These are phyloP conservation scores for Kokia cookei DNA, from an alignment of 441 rosid species.

Conservation along the genomic window DNA sequence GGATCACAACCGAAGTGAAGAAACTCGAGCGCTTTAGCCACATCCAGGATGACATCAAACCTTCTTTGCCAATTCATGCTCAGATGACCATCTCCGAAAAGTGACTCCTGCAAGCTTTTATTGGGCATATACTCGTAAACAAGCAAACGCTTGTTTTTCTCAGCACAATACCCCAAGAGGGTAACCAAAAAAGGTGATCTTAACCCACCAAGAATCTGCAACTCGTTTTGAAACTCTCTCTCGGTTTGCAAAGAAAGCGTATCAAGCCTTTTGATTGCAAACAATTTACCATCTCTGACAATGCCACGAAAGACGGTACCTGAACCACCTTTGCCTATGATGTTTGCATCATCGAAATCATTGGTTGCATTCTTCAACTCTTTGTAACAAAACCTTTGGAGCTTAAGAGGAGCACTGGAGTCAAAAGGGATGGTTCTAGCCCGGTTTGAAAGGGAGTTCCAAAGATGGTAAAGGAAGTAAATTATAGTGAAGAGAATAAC, in stretches of 20 bases:
- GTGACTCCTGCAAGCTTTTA: constrained; percentile 78
- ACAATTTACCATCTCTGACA: constrained; percentile 63
- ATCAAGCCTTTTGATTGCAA: constrained; percentile 82
- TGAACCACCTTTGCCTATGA: constrained; percentile 94
- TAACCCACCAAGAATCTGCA: constrained; percentile 88
- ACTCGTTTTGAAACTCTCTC: constrained; percentile 90
- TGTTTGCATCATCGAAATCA: constrained; percentile 60
- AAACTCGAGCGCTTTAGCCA: constrained; percentile 77
- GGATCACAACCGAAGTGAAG: constrained; percentile 89
- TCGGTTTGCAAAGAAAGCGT: constrained; percentile 58
- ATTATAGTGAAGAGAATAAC: constrained; percentile 56
- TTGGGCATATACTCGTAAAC: constrained; percentile 94
- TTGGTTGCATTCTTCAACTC: constrained; percentile 74
- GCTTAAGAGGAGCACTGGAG: constrained; percentile 57
- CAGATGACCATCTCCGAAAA: constrained; percentile 55
- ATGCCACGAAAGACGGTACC: constrained; percentile 87
- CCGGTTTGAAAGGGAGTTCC: constrained; percentile 54
- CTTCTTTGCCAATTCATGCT: constrained; percentile 73
- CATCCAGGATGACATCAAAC: constrained; percentile 61
- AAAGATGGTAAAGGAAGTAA: constrained; percentile 79
- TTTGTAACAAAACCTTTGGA: constrained; percentile 65
- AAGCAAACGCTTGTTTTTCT: constrained; percentile 62
- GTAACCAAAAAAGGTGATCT: constrained; percentile 72
- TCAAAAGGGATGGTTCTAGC: constrained; percentile 80
- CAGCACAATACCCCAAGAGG: constrained; percentile 76